Evolutionary conservation across 768 basidiomycete species (phyloP), one percentile per base, ranked within the genome.

Genomic region (Chalciporus piperatus): DNA sequence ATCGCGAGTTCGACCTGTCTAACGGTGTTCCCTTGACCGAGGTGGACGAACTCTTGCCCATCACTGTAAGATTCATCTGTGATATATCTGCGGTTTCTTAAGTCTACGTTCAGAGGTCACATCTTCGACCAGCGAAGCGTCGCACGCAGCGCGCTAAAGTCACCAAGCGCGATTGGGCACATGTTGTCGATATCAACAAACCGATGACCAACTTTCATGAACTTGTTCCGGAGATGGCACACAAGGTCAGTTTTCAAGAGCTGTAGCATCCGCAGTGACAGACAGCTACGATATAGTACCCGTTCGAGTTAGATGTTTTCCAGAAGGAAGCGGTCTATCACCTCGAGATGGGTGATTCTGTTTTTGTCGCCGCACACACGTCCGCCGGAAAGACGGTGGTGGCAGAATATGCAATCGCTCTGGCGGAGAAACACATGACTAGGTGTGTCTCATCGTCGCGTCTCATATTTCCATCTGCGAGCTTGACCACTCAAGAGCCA

Each of bases 301-400:
- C 97, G n/a, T 99, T 99, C 70, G 92, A 97, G 65, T 79, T 99
- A 27, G 97, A 99, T 69, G 95, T 87, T 0, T 99, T 98, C 74
- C 97, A 99, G 70, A 98, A 98, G 68, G 93, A 98, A 67, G 97
- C 97, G 1, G 92, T 98, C 7, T 97, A 97, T 70, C 94, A 97
- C 70, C 78, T 99, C 16, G 97, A 99, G 69, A 84, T 90, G 76
- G 97, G 95, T 9, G 92, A 99, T 59, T 96, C 93, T 12, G 96
- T 99, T 16, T 99, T 99, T 66, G 95, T 99, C n/a, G 97, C 97
- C 13, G 97, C 97, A 6, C 97, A 99, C 71, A 99, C 97, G 4
- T 95, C 92, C n/a, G 97, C 97, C 14, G 97, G 97, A 30, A 99
- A 99, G 72, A 99, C 97, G 2, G 97, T 98, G 16, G 97, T 99